Percentiles rank a stretch among this genome's conserved stretches.
Conservation (phyloP, 768 basidiomycete genomes). For the Cystofilobasidium ferigula region DNA sequence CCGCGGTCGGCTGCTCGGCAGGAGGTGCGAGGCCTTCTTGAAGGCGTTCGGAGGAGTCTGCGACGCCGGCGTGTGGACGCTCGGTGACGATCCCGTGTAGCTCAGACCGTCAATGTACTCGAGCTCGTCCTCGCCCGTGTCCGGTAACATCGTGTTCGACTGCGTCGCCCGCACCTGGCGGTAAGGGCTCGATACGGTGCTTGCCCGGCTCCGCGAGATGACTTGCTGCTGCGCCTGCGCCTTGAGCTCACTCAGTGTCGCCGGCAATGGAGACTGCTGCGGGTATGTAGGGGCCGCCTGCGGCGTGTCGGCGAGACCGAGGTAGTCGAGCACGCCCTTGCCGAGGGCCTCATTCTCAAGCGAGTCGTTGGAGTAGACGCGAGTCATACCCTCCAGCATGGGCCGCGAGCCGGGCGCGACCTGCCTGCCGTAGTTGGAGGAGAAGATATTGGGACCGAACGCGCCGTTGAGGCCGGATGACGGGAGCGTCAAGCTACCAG, state of each 20-base stretch:
- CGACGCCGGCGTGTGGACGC: neutral
- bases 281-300: conserved; percentile 16
- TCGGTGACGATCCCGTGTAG: conserved; percentile 8
- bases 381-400: conserved; percentile 10
- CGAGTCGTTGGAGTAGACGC: conserved; percentile 29
- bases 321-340: conserved; percentile 89
- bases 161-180: conserved; percentile 37
- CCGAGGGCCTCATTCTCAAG: conserved; percentile 67
- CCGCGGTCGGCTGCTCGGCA: conserved; percentile 31
- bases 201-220: conserved; percentile 71
- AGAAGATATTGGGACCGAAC: conserved; percentile 79
- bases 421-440: conserved; percentile 70
- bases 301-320: conserved; percentile 67
- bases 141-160: conserved; percentile 38
- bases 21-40: conserved; percentile 25
- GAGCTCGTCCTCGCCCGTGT: conserved; percentile 46
- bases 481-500: conserved; percentile 82
- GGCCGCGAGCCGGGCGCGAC: conserved; percentile 38
- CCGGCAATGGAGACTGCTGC: conserved; percentile 57
- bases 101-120: conserved; percentile 38
- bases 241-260: conserved; percentile 76
- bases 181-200: conserved; percentile 88
- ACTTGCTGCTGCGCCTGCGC: conserved; percentile 68
- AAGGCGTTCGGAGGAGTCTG: conserved; percentile 25
- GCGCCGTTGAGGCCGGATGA: conserved; percentile 63